Evolutionary conservation across 2,329 filamentous ascomycete genomes (phyloP).

Genomic region (Mycogone perniciosa): DNA sequence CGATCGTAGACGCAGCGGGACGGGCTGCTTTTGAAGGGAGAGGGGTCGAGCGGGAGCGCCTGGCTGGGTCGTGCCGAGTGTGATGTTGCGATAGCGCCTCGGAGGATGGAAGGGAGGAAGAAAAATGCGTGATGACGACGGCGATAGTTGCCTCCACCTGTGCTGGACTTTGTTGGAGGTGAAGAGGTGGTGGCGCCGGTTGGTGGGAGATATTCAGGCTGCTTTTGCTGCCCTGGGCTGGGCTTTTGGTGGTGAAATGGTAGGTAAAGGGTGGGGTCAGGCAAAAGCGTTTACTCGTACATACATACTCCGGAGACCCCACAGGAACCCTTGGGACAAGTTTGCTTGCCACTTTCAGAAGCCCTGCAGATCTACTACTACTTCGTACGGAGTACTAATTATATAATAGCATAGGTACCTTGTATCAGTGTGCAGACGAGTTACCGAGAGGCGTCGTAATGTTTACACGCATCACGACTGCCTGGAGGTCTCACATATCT

Average conservation of each 20-base stretch:
- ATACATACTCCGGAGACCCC: neutral
- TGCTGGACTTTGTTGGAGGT: constrained; percentile 3
- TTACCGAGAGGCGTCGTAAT: no score
- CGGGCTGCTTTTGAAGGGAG: constrained; percentile 15
- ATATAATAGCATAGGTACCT: no score
- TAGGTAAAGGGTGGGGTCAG: constrained; percentile 4
- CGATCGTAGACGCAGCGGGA: constrained; percentile 29
- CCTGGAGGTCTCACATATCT: no score
- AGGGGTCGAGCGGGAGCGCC: constrained; percentile 5
- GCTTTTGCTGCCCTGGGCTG: constrained; percentile 4
- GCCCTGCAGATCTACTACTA: no score
- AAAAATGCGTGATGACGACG: neutral
- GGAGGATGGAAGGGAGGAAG: neutral
- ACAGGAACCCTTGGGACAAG: neutral
- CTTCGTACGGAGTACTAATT: no score
- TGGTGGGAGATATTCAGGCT: constrained; percentile 13
- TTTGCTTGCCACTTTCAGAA: no score
- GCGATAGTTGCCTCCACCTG: neutral
- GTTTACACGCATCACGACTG: no score
- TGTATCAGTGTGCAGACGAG: no score
- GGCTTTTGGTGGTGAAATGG: neutral
- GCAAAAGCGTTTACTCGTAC: neutral
- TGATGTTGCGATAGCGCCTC: constrained; percentile 1
- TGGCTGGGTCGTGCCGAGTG: constrained; percentile 6
- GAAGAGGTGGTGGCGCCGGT: constrained; percentile 6